phyloP scores from a whole-genome alignment of 345 rosid genomes.

The Mercurialis annua region DNA sequence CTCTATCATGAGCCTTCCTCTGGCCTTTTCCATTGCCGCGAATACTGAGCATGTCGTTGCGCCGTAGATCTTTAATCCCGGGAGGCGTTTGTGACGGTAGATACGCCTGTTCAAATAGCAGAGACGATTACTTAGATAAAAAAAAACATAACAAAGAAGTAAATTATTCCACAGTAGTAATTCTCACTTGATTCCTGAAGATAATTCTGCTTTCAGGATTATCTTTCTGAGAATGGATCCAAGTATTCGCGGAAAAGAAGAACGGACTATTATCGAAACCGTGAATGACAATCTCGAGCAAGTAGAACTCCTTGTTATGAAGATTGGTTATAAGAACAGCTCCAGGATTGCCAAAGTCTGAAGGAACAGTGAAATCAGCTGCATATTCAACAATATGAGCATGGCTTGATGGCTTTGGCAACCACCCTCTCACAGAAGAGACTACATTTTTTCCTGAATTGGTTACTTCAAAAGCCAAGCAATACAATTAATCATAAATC shows the following conservation, averaged over 20 bases:
- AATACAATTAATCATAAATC: not conserved
- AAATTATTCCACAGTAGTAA: not conserved
- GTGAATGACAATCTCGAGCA: slow-evolving; percentile 57
- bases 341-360: slow-evolving; percentile 75
- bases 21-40: slow-evolving; percentile 75
- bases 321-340: slow-evolving; percentile 73
- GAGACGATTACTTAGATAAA: not conserved
- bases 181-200: slow-evolving; percentile 69
- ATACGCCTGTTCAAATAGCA: slow-evolving; percentile 43
- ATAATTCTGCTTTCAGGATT: slow-evolving; percentile 74
- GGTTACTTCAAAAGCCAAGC: slow-evolving; percentile 45
- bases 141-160: not conserved
- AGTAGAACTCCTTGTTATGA: slow-evolving; percentile 66
- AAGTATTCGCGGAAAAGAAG: slow-evolving; percentile 73
- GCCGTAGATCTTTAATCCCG: slow-evolving; percentile 70
- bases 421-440: slow-evolving; percentile 62
- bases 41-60: slow-evolving; percentile 56
- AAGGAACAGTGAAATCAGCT: slow-evolving; percentile 60
- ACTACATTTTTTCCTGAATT: slow-evolving; percentile 57
- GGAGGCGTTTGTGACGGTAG: slow-evolving; percentile 71
- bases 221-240: slow-evolving; percentile 73
- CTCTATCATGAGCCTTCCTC: slow-evolving; percentile 66
- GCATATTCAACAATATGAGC: slow-evolving; percentile 52
- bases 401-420: slow-evolving; percentile 50
- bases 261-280: slow-evolving; percentile 61